Conservation (phyloP, 495 filamentous ascomycete genomes). For the Cercophora samala region DNA sequence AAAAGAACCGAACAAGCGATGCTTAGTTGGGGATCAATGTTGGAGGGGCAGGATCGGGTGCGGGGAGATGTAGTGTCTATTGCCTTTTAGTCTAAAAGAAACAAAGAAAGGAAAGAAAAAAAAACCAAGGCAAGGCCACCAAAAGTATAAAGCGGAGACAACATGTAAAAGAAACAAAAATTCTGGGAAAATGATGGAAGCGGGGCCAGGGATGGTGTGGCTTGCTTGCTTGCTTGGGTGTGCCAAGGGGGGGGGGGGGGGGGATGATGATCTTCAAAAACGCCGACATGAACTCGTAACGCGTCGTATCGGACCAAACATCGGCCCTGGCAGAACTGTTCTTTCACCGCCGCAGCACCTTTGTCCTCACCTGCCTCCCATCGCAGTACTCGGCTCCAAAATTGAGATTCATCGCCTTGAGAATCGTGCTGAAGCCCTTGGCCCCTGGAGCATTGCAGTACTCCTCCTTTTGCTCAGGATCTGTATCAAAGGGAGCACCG, state of each 20-base stretch:
- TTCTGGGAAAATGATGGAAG: neutral
- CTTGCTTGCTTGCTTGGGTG: too few relatives aligned
- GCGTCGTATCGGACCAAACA: too few relatives aligned
- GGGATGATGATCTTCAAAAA: neutral
- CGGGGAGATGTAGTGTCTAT: neutral
- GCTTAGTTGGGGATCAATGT: too few relatives aligned
- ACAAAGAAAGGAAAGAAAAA: neutral
- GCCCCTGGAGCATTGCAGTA: constrained; percentile 16
- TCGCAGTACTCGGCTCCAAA: constrained; percentile 55
- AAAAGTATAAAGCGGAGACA: too few relatives aligned
- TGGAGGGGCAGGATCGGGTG: neutral
- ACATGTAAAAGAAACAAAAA: too few relatives aligned
- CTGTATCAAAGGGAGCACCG: constrained; percentile 35
- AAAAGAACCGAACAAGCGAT: too few relatives aligned
- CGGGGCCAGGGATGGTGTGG: neutral
- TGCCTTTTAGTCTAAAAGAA: neutral
- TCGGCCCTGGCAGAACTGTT: too few relatives aligned
- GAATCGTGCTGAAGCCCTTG: constrained; percentile 55
- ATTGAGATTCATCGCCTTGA: constrained; percentile 62
- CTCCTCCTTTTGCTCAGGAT: constrained; percentile 23
- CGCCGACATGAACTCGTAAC: too few relatives aligned
- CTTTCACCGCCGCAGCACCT: constrained; percentile 6
- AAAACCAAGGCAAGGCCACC: neutral
- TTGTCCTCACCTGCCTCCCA: constrained; percentile 18
- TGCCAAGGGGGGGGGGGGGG: too few relatives aligned